These are phyloP conservation scores for Closterium sp. DNA, from an alignment of 139 green algal species.

Conservation along the genomic window DNA sequence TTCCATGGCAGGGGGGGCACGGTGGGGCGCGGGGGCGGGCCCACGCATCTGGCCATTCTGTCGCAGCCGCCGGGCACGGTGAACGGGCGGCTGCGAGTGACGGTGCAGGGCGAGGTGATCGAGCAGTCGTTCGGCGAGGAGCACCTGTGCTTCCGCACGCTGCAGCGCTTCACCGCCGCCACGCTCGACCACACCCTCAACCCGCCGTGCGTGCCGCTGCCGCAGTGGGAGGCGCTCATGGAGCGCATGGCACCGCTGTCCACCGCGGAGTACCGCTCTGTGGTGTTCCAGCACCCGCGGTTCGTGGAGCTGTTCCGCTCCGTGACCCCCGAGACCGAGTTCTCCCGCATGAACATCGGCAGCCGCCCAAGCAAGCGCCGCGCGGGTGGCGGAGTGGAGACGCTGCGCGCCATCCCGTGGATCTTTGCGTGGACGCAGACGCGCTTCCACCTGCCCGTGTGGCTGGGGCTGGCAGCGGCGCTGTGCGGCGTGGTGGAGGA, in stretches of 20 bases:
- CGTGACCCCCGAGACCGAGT: slow-evolving; percentile 86
- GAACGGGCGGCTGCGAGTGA: slow-evolving; percentile 84
- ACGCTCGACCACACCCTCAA: slow-evolving; percentile 11
- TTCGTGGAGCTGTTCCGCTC: slow-evolving; percentile 34
- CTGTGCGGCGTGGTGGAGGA: slow-evolving; percentile 67
- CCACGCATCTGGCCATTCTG: slow-evolving; percentile 87
- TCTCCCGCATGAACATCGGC: slow-evolving; percentile 96
- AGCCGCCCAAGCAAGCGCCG: slow-evolving; percentile 34
- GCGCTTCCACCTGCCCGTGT: slow-evolving; percentile 92
- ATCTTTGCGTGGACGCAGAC: slow-evolving; percentile 94
- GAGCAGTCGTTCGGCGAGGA: slow-evolving; percentile 81
- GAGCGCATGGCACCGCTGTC: slow-evolving; percentile 22
- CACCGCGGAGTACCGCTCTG: slow-evolving; percentile 24
- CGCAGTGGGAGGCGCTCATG: slow-evolving; percentile 24
- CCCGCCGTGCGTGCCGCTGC: background rate
- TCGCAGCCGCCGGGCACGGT: slow-evolving; percentile 85
- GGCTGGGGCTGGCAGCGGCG: slow-evolving; percentile 92
- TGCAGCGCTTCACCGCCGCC: slow-evolving; percentile 52
- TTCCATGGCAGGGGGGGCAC: slow-evolving; percentile 95
- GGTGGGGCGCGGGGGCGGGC: slow-evolving; percentile 89
- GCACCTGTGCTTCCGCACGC: slow-evolving; percentile 65
- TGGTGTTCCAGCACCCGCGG: slow-evolving; percentile 31
- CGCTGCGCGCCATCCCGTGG: slow-evolving; percentile 96
- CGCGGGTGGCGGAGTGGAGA: slow-evolving; percentile 36
- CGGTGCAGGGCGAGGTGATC: slow-evolving; percentile 85